phyloP scores from a whole-genome alignment of 768 basidiomycete species.

The Tulasnella sp. region DNA sequence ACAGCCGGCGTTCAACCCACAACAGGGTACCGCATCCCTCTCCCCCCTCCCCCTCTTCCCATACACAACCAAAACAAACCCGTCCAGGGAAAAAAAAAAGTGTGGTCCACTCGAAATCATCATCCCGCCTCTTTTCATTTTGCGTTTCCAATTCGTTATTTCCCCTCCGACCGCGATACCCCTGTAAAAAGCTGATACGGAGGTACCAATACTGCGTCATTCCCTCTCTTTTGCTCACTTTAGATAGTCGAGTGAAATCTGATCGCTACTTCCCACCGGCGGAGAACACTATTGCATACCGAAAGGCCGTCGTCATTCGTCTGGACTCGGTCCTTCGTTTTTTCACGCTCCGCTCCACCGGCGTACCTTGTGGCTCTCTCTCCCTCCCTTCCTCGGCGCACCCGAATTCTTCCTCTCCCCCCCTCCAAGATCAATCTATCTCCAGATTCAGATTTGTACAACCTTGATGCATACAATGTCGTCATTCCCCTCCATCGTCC shows the following conservation, averaged over 20 bases:
- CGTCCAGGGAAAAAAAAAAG: no score
- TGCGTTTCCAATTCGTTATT: no score
- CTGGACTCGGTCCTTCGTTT: not conserved
- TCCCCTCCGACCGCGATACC: no score
- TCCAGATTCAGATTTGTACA: not conserved
- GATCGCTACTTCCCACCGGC: not conserved
- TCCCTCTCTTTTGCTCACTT: no score
- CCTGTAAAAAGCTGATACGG: no score
- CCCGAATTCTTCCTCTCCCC: not conserved
- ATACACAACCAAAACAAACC: no score
- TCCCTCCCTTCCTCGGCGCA: not conserved
- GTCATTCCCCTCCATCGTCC: not conserved
- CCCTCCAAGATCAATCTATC: not conserved
- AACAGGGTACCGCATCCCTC: not conserved
- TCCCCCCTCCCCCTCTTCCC: no score
- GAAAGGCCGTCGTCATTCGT: not conserved
- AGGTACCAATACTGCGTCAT: no score
- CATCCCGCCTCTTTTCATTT: no score
- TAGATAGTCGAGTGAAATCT: no score
- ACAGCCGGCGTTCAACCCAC: conserved; percentile 3
- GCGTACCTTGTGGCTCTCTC: conserved; percentile 5
- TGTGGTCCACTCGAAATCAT: no score
- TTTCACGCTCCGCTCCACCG: not conserved
- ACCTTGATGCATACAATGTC: not conserved
- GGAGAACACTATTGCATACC: not conserved